A percentile compares a stretch with the other conserved stretches of the same genome.
These are phyloP conservation scores for Ogataea paradorogensis DNA, from an alignment of 805 yeast species.

Conservation along the genomic window DNA sequence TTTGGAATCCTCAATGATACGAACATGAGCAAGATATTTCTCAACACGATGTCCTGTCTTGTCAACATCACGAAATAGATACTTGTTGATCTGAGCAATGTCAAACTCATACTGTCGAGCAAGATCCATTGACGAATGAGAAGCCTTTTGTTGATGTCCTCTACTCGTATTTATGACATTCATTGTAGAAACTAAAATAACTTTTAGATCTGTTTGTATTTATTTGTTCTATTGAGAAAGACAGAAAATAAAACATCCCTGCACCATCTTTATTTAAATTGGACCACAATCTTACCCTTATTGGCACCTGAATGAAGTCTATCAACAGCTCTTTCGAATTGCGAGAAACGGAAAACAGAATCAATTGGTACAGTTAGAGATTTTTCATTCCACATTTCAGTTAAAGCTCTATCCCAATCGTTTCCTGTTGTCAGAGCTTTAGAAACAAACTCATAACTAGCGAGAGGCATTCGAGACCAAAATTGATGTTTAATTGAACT, in stretches of 20 bases:
- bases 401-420: constrained; percentile 31
- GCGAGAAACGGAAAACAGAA: constrained; percentile 46
- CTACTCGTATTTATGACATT: constrained; percentile 3
- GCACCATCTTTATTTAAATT: constrained; percentile 10
- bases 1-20: constrained; percentile 70
- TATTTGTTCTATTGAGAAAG: constrained; percentile 4
- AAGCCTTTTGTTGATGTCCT: constrained; percentile 15
- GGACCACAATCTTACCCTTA: constrained; percentile 65
- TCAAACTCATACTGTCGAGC: constrained; percentile 61
- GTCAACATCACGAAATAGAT: constrained; percentile 48
- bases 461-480: constrained; percentile 16
- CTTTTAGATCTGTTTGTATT: constrained; percentile 3
- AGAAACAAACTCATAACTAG: constrained; percentile 8
- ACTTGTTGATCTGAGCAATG: constrained; percentile 44
- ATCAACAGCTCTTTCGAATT: constrained; percentile 50
- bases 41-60: constrained; percentile 44
- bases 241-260: constrained; percentile 5
- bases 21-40: constrained; percentile 71
- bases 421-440: constrained; percentile 7
- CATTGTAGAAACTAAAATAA: neutral
- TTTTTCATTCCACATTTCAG: constrained; percentile 45
- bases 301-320: constrained; percentile 45
- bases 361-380: constrained; percentile 50
- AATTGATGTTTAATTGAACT: constrained; percentile 14
- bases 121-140: constrained; percentile 34